A percentile compares a stretch with the other conserved stretches of the same genome.
These are phyloP conservation scores for Diospyros kaki DNA, from an alignment of 148 eudicot genomes.

Conservation along the genomic window DNA sequence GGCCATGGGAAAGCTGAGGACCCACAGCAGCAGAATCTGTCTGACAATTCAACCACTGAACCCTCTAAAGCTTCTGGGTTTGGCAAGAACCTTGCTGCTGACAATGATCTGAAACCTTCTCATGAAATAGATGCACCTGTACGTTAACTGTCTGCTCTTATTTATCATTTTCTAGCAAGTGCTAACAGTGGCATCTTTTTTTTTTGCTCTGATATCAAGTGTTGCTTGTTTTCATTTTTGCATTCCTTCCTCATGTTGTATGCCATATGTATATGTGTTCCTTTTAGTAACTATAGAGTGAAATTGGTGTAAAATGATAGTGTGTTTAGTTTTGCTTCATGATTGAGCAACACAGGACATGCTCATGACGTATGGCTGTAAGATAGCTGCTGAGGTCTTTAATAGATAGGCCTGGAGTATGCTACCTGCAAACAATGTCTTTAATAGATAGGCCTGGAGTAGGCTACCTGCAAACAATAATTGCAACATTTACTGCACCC, in stretches of 20 bases:
- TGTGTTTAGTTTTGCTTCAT: neutral
- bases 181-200: neutral
- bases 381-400: neutral
- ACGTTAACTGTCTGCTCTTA: constrained; percentile 26
- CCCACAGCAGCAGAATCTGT: constrained; percentile 50
- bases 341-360: neutral
- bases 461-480: constrained; percentile 1
- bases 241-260: neutral
- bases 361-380: neutral
- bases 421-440: neutral
- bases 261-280: neutral
- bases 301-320: neutral
- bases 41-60: constrained; percentile 61
- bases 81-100: constrained; percentile 56
- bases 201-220: neutral
- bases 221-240: neutral
- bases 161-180: neutral
- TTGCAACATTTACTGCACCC: neutral
- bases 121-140: constrained; percentile 62
- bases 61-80: constrained; percentile 49
- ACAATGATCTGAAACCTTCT: constrained; percentile 70
- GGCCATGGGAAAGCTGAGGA: constrained; percentile 54
- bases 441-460: neutral
- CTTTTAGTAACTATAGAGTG: neutral
- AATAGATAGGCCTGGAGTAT: neutral